phyloP scores from a whole-genome alignment of 768 basidiomycete species.

The Boletus eberwhitei region DNA sequence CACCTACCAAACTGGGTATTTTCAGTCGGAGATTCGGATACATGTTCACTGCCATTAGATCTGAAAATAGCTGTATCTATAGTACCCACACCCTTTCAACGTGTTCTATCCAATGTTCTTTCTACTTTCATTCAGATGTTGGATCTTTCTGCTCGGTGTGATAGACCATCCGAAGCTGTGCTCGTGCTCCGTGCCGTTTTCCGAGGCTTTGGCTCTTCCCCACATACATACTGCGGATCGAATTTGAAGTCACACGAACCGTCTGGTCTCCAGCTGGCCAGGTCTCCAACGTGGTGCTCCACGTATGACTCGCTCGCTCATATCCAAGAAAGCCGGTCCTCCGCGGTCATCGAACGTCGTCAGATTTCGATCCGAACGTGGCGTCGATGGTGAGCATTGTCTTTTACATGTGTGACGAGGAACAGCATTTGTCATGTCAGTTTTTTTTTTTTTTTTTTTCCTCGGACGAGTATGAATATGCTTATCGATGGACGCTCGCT shows the following conservation, averaged over 20 bases:
- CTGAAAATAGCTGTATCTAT: too few relatives aligned
- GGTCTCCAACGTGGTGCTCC: too few relatives aligned
- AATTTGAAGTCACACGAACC: too few relatives aligned
- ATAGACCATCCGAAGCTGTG: background rate
- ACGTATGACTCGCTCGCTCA: too few relatives aligned
- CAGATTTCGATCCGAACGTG: background rate
- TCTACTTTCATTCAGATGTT: background rate
- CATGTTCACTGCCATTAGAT: background rate
- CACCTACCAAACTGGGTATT: background rate
- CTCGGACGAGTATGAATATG: background rate
- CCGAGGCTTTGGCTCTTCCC: background rate
- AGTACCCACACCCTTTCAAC: background rate
- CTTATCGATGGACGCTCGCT: too few relatives aligned
- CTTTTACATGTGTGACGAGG: background rate
- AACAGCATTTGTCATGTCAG: too few relatives aligned
- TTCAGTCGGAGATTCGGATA: background rate
- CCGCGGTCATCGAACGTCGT: background rate
- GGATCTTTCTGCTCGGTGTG: background rate
- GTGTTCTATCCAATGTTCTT: background rate
- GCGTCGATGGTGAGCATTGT: background rate
- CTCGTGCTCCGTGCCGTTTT: background rate
- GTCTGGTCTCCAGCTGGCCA: background rate
- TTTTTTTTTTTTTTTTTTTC: background rate
- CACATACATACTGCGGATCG: background rate
- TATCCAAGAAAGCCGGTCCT: too few relatives aligned